phyloP scores from a whole-genome alignment of 139 green algal species.

The Tetraselmis striata region DNA sequence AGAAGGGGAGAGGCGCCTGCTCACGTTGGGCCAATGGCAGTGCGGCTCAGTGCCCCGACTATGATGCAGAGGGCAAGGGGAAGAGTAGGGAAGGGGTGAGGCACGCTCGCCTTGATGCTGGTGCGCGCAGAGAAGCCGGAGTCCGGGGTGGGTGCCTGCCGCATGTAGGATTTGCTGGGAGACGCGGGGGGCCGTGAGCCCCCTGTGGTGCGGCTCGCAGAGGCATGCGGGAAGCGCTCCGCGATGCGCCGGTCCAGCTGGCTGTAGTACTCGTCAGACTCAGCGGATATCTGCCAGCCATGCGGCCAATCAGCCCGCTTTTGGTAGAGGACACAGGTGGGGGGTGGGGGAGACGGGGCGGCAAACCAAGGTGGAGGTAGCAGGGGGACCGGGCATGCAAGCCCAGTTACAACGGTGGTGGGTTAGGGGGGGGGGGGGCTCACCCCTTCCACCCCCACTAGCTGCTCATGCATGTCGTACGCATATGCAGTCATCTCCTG shows the following conservation, averaged over 20 bases:
- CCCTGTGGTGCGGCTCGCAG: too few species aligned
- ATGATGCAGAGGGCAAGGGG: background rate
- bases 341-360: background rate
- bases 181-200: background rate
- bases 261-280: background rate
- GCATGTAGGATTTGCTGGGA: background rate
- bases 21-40: too few species aligned
- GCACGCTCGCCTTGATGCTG: background rate
- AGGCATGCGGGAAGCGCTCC: background rate
- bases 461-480: background rate
- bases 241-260: background rate
- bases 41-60: too few species aligned
- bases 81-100: too few species aligned
- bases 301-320: too few species aligned
- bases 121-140: background rate
- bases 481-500: background rate
- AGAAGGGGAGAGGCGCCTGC: background rate
- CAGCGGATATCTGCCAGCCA: background rate
- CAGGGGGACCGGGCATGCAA: too few species aligned
- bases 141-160: background rate
- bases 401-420: too few species aligned
- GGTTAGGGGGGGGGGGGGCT: background rate
- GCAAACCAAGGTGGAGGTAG: too few species aligned
- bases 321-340: background rate
- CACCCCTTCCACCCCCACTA: background rate